phyloP scores from a whole-genome alignment of 495 filamentous ascomycete species.

The Penicillium roqueforti region DNA sequence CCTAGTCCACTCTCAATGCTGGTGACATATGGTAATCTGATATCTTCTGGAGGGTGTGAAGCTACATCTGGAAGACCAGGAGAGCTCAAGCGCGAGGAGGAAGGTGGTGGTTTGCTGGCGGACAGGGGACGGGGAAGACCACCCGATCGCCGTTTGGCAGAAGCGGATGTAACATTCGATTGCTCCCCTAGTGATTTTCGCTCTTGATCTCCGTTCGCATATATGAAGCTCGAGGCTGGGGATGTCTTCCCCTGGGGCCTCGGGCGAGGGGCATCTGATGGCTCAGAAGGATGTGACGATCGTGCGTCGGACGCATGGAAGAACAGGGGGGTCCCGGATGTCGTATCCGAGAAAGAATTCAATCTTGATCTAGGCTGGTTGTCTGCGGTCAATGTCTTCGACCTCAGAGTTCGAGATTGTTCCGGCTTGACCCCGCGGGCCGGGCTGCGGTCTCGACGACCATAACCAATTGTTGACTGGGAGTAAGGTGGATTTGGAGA shows the following conservation, averaged over 20 bases:
- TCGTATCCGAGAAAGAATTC: slow-evolving; percentile 31
- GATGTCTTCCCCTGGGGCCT: slow-evolving; percentile 27
- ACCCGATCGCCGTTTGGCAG: slow-evolving; percentile 34
- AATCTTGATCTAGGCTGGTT: slow-evolving; percentile 27
- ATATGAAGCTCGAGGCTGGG: slow-evolving; percentile 52
- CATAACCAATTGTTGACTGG: slow-evolving; percentile 27
- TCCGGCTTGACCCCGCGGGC: slow-evolving; percentile 34
- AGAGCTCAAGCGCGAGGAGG: slow-evolving; percentile 41
- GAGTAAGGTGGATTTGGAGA: slow-evolving; percentile 35
- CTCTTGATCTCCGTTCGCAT: slow-evolving; percentile 50
- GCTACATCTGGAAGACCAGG: slow-evolving; percentile 31
- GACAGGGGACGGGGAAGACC: slow-evolving; percentile 35
- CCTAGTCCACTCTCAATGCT: slow-evolving; percentile 14
- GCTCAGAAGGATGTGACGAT: slow-evolving; percentile 29
- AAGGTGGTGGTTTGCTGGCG: slow-evolving; percentile 23
- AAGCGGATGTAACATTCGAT: slow-evolving; percentile 8
- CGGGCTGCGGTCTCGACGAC: slow-evolving; percentile 39
- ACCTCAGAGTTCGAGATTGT: slow-evolving; percentile 28
- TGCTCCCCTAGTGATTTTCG: slow-evolving; percentile 23
- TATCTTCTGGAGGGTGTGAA: slow-evolving; percentile 27
- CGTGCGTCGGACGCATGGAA: slow-evolving; percentile 73
- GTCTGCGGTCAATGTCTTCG: slow-evolving; percentile 37
- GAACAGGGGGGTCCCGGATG: slow-evolving; percentile 55
- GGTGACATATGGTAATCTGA: slow-evolving; percentile 1
- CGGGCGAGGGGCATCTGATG: slow-evolving; percentile 22